phyloP scores from a whole-genome alignment of 2,329 filamentous ascomycete genomes.

The Colletotrichum camelliae region DNA sequence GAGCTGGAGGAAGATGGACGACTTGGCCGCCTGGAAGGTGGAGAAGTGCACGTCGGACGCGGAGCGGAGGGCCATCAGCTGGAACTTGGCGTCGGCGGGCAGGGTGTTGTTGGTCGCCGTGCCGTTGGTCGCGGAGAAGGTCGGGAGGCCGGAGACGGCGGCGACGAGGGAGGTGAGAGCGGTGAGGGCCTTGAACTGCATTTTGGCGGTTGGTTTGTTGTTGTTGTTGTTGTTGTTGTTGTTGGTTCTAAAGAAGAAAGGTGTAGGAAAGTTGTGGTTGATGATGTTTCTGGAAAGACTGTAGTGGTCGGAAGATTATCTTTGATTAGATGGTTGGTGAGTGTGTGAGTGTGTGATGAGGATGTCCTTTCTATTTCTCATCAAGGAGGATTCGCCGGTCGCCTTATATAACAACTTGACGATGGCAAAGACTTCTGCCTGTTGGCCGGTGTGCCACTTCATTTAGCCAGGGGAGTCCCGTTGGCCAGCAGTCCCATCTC shows the following conservation, averaged over 20 bases:
- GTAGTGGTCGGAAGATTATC: constrained; percentile 8
- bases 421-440: neutral
- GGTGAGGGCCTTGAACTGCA: constrained; percentile 25
- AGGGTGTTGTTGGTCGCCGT: constrained; percentile 27
- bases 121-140: neutral
- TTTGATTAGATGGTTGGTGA: neutral
- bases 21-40: constrained; percentile 47
- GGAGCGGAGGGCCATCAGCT: constrained; percentile 54
- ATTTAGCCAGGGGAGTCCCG: neutral
- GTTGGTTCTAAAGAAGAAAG: neutral
- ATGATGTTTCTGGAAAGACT: constrained; percentile 3
- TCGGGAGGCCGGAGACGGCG: constrained; percentile 24
- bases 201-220: neutral
- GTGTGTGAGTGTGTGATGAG: neutral
- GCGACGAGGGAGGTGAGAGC: constrained; percentile 31
- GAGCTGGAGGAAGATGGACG: constrained; percentile 49
- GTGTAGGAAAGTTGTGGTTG: neutral
- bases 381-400: neutral
- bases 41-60: constrained; percentile 53
- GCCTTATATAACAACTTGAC: neutral
- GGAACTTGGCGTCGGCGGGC: constrained; percentile 42
- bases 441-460: neutral
- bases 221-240: neutral
- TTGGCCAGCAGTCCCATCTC: neutral
- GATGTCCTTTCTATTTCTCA: rapidly evolving